Evolutionary conservation across 2,329 filamentous ascomycete genomes (phyloP), one percentile per base, ranked within the genome.

Genomic region (Fusarium staphyleae): DNA sequence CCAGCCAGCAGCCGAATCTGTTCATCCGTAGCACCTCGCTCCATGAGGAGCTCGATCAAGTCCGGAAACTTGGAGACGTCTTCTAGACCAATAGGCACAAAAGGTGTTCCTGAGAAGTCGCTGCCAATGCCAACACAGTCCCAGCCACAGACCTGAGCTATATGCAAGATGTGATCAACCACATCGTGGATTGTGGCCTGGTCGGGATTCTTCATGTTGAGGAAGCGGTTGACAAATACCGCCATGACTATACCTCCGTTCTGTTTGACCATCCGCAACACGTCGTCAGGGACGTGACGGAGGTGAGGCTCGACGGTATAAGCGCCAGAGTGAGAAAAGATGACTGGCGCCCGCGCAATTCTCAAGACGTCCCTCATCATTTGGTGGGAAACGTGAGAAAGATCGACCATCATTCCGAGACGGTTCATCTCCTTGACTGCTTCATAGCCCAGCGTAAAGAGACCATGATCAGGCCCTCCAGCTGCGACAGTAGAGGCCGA

Each of bases 211-310:
- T 57, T 70, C 56, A 69, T 63, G 48, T 60, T 72, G 44, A 64
- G 60, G 50, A 71, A 71, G n/a, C 70, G 66, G 16, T 71, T 70
- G 30, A 74, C 66, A 43, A 76, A 76, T 0, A 69, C 69, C 1
- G 72, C 66, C 75, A 77, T 77, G 6, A 77, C 63, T 13, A 77
- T 67, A 0, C 75, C 75, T 3, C 69, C 64, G 19, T 77, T 77
- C 6, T 62, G 52, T 15, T 68, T 70, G 0, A 78, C 55, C 3
- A 54, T 47, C 5, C 66, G 59, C 1, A 77, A 52, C 2, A 77
- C 69, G 44, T 74, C 72, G 40, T 78, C 75, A 3, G 75, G 74
- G 1, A 75, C 75, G 44, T 77, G 74, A 2, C 76, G 69, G 9
- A 69, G 60, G 49, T 75, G 70, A 14, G 68, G 45, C 28, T 63